phyloP scores from a whole-genome alignment of 164 flowering plant genomes.

The Piper betle region DNA sequence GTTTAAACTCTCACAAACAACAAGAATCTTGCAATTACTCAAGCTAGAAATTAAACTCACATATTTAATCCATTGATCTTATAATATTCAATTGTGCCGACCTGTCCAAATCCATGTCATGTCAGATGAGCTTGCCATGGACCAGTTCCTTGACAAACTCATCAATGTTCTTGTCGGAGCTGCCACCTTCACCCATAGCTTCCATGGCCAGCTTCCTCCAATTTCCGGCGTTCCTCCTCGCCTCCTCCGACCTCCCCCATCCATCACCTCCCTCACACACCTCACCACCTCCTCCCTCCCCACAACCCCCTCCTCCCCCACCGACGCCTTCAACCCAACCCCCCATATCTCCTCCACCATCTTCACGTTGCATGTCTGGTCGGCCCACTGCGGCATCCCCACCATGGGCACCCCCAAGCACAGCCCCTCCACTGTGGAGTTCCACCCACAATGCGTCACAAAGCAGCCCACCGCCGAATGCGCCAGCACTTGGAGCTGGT shows the following conservation, averaged over 20 bases:
- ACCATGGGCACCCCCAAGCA: conserved; percentile 27
- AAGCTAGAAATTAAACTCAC: too few species aligned
- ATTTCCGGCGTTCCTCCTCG: conserved; percentile 7
- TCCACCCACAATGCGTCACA: conserved; percentile 33
- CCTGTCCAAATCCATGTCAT: too few species aligned
- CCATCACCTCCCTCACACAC: conserved; percentile 20
- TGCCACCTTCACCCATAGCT: conserved; percentile 18
- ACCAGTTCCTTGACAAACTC: conserved; percentile 8
- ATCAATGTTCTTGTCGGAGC: conserved; percentile 15
- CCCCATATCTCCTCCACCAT: conserved; percentile 16
- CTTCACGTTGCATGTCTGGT: conserved; percentile 26
- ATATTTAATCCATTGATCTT: too few species aligned
- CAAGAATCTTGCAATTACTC: too few species aligned
- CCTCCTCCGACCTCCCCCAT: conserved; percentile 11
- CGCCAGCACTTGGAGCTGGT: conserved; percentile 23
- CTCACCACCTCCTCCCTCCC: conserved; percentile 12
- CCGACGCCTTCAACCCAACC: conserved; percentile 13
- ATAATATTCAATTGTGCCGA: too few species aligned
- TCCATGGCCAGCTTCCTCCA: conserved; percentile 13
- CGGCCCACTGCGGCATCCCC: conserved; percentile 22
- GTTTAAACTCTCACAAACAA: too few species aligned
- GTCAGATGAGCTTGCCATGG: background rate
- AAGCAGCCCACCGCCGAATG: conserved; percentile 26
- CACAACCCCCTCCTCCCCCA: conserved; percentile 14
- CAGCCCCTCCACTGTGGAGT: conserved; percentile 28